Percentiles rank a stretch among this genome's conserved stretches.
phyloP scores from a whole-genome alignment of 1,139 yeast genomes.

The Candida smagusa region DNA sequence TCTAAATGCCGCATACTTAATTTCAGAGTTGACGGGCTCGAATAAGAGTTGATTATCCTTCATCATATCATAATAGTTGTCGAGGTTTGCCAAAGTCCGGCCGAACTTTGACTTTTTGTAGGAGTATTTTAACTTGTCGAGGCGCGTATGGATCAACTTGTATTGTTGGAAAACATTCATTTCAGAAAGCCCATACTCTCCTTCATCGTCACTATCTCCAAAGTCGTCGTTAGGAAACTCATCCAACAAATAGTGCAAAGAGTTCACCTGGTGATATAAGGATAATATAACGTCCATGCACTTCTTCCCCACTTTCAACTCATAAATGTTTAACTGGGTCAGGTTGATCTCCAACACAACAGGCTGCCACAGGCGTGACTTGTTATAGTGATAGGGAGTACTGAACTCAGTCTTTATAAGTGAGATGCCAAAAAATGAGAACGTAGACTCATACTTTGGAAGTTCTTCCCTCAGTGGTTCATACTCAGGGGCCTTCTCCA shows the following conservation, averaged over 20 bases:
- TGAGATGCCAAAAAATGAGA: conserved; percentile 32
- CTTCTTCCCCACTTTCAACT: conserved; percentile 23
- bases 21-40: conserved; percentile 29
- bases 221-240: conserved; percentile 21
- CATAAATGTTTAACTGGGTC: conserved; percentile 50
- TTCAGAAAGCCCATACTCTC: conserved; percentile 9
- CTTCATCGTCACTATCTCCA: conserved; percentile 9
- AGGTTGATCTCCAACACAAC: conserved; percentile 54
- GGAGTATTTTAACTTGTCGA: conserved; percentile 17
- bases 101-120: conserved; percentile 13
- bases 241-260: conserved; percentile 16
- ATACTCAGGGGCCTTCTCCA: conserved; percentile 17
- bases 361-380: conserved; percentile 41
- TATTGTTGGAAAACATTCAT: conserved; percentile 12
- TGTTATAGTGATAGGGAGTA: conserved; percentile 36
- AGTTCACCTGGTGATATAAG: conserved; percentile 29
- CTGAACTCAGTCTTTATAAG: conserved; percentile 35
- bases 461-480: conserved; percentile 21
- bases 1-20: conserved; percentile 16
- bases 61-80: conserved; percentile 19
- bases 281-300: conserved; percentile 26
- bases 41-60: conserved; percentile 33
- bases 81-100: conserved; percentile 13
- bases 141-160: conserved; percentile 8
- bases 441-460: conserved; percentile 33